These are phyloP conservation scores for Lophiotrema nucula DNA, from an alignment of 495 filamentous ascomycete species.

Conservation along the genomic window DNA sequence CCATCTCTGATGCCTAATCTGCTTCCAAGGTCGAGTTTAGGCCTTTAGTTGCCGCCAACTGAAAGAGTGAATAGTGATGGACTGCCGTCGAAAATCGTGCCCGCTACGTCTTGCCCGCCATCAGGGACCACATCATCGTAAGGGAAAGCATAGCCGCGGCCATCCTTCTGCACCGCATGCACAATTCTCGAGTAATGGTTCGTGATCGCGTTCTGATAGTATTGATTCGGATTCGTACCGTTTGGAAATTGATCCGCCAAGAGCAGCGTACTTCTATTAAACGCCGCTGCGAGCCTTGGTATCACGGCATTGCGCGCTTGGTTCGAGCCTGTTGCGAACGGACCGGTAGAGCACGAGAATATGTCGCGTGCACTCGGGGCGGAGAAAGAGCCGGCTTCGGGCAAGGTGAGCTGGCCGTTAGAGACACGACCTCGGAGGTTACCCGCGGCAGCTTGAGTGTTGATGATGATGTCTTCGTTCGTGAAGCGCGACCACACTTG, in stretches of 20 bases:
- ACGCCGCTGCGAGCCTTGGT: constrained; percentile 65
- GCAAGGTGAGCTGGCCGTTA: constrained; percentile 52
- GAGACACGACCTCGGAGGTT: constrained; percentile 54
- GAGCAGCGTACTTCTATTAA: constrained; percentile 66
- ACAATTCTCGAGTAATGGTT: constrained; percentile 72
- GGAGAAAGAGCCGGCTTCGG: constrained; percentile 50
- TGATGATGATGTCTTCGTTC: constrained; percentile 49
- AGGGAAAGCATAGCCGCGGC: constrained; percentile 71
- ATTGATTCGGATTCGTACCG: constrained; percentile 32
- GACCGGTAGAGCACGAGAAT: constrained; percentile 69
- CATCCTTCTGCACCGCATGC: constrained; percentile 61
- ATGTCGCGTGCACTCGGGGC: constrained; percentile 63
- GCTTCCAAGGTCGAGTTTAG: too few relatives aligned
- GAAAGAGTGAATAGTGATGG: constrained; percentile 61
- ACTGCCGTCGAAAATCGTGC: constrained; percentile 57
- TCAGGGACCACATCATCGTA: constrained; percentile 71
- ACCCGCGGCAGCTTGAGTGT: constrained; percentile 60
- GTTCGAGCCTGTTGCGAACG: constrained; percentile 58
- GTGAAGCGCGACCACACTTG: constrained; percentile 63
- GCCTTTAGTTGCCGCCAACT: constrained; percentile 57
- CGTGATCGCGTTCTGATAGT: constrained; percentile 49
- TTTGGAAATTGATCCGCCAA: constrained; percentile 50
- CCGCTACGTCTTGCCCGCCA: constrained; percentile 59
- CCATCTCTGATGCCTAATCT: too few relatives aligned
- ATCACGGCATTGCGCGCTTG: constrained; percentile 53